A percentile compares a stretch with the other conserved stretches of the same genome.
Evolutionary conservation across 164 flowering plant genomes (phyloP).

Genomic region (Magnolia sinica): DNA sequence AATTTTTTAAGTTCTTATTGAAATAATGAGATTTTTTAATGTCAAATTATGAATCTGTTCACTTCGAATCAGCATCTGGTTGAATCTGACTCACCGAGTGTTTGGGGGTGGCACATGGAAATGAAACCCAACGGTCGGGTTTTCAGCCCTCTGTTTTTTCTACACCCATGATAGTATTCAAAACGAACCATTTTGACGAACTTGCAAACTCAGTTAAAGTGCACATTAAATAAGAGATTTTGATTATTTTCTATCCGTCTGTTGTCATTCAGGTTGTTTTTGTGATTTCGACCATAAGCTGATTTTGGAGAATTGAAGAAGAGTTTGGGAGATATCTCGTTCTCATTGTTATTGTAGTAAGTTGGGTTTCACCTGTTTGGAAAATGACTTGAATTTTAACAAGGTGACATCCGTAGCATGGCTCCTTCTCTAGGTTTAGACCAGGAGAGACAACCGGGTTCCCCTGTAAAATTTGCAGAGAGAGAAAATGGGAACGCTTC

Average conservation of each 20-base stretch:
- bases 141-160: too few species aligned
- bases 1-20: too few species aligned
- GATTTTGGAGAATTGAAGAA: neutral
- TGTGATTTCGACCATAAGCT: neutral
- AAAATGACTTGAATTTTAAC: constrained; percentile 7
- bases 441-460: constrained; percentile 12
- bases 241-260: neutral
- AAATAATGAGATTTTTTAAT: too few species aligned
- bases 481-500: constrained; percentile 11
- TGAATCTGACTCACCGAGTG: too few species aligned
- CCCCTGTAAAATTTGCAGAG: constrained; percentile 11
- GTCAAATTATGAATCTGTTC: too few species aligned
- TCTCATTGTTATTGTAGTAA: neutral
- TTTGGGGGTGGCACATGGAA: too few species aligned
- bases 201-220: too few species aligned
- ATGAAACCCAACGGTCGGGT: too few species aligned
- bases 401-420: constrained; percentile 20
- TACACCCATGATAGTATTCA: too few species aligned
- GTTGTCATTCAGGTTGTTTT: neutral
- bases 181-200: too few species aligned
- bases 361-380: neutral
- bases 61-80: too few species aligned
- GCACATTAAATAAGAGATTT: neutral
- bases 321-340: neutral
- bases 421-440: constrained; percentile 33